Percentiles rank a stretch among this genome's conserved stretches.
Evolutionary conservation across 1,139 yeast genomes (phyloP).

Genomic region (Taphrina communis): DNA sequence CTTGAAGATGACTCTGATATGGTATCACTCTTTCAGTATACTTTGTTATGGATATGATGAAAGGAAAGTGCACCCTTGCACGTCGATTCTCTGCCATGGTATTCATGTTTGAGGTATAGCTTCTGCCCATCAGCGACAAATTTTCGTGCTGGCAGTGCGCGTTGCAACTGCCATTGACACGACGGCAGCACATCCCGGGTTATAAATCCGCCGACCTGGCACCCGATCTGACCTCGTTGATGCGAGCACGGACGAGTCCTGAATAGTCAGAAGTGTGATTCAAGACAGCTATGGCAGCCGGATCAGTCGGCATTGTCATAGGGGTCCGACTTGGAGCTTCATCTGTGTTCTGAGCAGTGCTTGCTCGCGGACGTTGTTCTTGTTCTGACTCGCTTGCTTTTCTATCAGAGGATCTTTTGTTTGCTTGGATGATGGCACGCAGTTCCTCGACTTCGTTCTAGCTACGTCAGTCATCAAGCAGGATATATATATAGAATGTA

Average conservation of each 20-base stretch:
- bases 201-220: conserved; percentile 20
- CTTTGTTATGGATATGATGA: too few relatives aligned
- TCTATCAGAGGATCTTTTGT: not conserved
- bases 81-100: too few relatives aligned
- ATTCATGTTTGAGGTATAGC: too few relatives aligned
- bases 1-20: too few relatives aligned
- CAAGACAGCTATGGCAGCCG: conserved; percentile 17
- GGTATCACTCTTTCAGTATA: too few relatives aligned
- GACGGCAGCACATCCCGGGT: too few relatives aligned
- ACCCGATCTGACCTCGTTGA: conserved; percentile 24
- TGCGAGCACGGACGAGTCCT: conserved; percentile 14
- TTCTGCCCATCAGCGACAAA: too few relatives aligned
- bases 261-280: conserved; percentile 9
- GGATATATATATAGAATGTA: not conserved
- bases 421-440: not conserved
- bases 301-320: conserved; percentile 23
- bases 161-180: too few relatives aligned
- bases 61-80: too few relatives aligned
- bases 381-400: too few relatives aligned
- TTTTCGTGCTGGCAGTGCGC: too few relatives aligned
- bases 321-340: not conserved
- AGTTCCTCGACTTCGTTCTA: conserved; percentile 34
- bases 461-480: not conserved
- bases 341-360: not conserved
- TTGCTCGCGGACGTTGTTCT: too few relatives aligned